Evolutionary conservation across 352 stramenopile genomes (phyloP), one percentile per base, ranked within the genome.

Genomic region (Phytophthora lateralis): DNA sequence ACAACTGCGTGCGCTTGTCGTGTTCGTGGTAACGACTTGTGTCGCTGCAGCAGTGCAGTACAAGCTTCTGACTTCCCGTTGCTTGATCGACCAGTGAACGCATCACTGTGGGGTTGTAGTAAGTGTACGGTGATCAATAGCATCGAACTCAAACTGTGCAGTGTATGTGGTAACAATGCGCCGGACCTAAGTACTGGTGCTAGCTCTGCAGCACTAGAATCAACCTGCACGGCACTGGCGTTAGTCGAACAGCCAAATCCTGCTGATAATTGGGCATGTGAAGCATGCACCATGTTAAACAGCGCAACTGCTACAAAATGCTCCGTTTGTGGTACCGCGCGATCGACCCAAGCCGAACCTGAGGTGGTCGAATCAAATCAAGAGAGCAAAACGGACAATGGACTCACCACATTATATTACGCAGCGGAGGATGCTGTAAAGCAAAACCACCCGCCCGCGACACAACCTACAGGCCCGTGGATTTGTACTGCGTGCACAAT

Each of bases 41-140:
- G 88, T 60, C 73, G 67, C 37, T 93, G 83, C 38, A 76, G 57
- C 11, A 69, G 50, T 4, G 57, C 75, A 30, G 61, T 94, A 1
- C 32, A 60, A 54, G 60, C 57, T 3, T 65, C 62, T 15, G 74
- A 89, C 8, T 76, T 75, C 18, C 70, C 76, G 12, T 57, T 54
- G 27, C 56, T 90, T 6, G 68, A 49, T 20, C 62, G 70, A 3
- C 43, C 76, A 11, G 74, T 88, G 12, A 69, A 62, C n/a, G 73
- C 71, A 12, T 47, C 66, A 14, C 62, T 88, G 15, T 96, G 88
- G 88, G 83, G 80, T 41, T 96, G 88, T 55, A 85, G 66, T 48
- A 83, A 90, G 41, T 96, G 88, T 63, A 96, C 88, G 0, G 82
- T 96, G 30, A 76, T 95, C 17, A 96, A 96, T 53, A 65, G 69